phyloP scores from a whole-genome alignment of 2,329 filamentous ascomycete species.

The Microcyclosporella mali region DNA sequence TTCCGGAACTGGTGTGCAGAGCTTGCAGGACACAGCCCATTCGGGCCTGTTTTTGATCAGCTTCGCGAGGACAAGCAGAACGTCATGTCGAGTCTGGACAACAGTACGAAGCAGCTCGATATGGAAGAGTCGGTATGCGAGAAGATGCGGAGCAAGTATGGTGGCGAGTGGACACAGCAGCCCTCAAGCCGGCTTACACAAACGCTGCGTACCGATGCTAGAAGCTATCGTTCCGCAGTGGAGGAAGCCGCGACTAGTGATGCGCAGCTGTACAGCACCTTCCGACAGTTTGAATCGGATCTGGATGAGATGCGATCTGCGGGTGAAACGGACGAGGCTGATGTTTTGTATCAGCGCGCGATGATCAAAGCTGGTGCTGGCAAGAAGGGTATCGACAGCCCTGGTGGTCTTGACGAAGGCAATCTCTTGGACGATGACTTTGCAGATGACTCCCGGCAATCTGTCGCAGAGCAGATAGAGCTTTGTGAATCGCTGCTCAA shows the following conservation, averaged over 20 bases:
- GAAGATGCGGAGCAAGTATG: conserved; percentile 98
- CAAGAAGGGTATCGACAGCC: conserved; percentile 56
- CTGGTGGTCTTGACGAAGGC: conserved; percentile 53
- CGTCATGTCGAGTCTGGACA: conserved; percentile 67
- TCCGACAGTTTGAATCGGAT: conserved; percentile 77
- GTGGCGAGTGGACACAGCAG: conserved; percentile 92
- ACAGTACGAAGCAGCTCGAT: conserved; percentile 80
- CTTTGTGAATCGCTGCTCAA: conserved; percentile 85
- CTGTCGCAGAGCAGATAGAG: conserved; percentile 81
- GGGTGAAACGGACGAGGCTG: conserved; percentile 77
- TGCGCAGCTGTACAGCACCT: conserved; percentile 70
- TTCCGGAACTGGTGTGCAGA: conserved; percentile 93
- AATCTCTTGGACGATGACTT: conserved; percentile 91
- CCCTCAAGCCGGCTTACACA: conserved; percentile 84
- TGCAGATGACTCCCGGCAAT: conserved; percentile 69
- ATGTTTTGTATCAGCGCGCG: conserved; percentile 80
- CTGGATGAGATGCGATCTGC: conserved; percentile 94
- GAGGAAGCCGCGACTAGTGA: conserved; percentile 87
- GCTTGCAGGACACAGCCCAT: conserved; percentile 76
- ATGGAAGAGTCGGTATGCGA: conserved; percentile 98
- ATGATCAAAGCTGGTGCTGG: conserved; percentile 69
- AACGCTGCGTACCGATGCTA: conserved; percentile 78
- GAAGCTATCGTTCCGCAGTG: conserved; percentile 79
- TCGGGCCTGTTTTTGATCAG: conserved; percentile 69
- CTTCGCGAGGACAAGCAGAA: conserved; percentile 70